These are phyloP conservation scores for Colletotrichum theobromicola DNA, from an alignment of 2,329 filamentous ascomycete genomes.

Conservation along the genomic window DNA sequence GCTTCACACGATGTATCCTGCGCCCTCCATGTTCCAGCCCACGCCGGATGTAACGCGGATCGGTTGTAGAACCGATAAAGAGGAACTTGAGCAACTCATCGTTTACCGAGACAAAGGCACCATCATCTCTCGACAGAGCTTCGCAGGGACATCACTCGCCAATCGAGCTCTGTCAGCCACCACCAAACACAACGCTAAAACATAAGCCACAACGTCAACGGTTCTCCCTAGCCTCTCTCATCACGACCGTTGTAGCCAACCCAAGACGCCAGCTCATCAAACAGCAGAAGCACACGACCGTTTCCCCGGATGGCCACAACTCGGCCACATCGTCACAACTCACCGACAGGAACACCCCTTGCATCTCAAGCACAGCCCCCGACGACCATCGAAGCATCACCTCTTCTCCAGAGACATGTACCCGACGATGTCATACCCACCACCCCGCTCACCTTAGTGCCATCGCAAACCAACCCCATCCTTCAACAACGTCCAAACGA, in stretches of 20 bases:
- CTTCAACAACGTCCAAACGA: background rate
- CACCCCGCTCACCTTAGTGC: background rate
- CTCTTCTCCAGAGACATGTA: background rate
- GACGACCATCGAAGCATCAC: background rate
- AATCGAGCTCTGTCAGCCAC: background rate
- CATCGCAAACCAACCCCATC: background rate
- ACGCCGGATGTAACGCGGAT: background rate
- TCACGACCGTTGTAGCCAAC: background rate
- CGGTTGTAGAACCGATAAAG: background rate
- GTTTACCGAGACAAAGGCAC: background rate
- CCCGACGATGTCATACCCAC: constrained; percentile 13
- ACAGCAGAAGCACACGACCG: background rate
- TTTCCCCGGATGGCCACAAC: background rate
- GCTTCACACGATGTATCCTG: background rate
- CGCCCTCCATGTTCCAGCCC: background rate
- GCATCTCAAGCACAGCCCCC: background rate
- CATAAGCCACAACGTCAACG: constrained; percentile 13
- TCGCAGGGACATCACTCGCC: background rate
- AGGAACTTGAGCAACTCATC: background rate
- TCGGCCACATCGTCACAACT: background rate
- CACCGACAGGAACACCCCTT: background rate
- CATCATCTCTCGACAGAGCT: background rate
- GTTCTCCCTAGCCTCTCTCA: background rate
- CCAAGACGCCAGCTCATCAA: background rate
- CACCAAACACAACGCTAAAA: background rate